Base-by-base conservation (phyloP, 2,329 filamentous ascomycete species). In the Ceratocystis diversiconidia region DNA sequence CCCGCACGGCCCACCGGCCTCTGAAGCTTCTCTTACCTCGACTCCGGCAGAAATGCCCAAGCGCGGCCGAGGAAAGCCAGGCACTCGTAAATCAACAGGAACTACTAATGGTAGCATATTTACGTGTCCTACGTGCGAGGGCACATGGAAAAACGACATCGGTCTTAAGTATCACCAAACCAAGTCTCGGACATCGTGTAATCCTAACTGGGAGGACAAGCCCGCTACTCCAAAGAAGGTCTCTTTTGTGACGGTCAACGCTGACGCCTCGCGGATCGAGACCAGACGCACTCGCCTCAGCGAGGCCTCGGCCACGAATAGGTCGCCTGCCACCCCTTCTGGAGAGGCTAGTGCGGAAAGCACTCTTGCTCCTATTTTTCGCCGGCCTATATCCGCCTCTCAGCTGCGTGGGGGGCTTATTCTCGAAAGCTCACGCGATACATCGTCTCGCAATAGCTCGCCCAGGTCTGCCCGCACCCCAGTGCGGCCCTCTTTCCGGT, bases 151-250 rank as follows among this genome's bases (percentile, higher is more conserved):
- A 71, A 85, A 85, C 63, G 75, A 80, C 43, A 74, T 82, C 59
- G 82, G 82, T 0, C 73, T 85, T 17, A 81, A 83, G 62, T 85
- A 85, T 70, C 82, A 85, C 68, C 72, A 80, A 15, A 79, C 78
- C 43, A 84, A 83, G 69, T 80, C 82, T 0, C 75, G 75, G 67
- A 79, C 79, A 2, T 25, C 76, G 15, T 85, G 82, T 70, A 85
- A 85, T 69, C 78, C 81, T 1, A 71, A 72, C 65, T 80, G 64
- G 61, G 66, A 66, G n/a, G 66, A 61, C 50, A 67, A 64, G 61
- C 66, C 64, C 8, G 52, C 52, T 3, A 64, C 61, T 4, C 64
- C 66, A 7, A 64, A 63, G 22, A 67, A 67, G 36, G 60, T 67
- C 2, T 30, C 43, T 2, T 65, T 63, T 52, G 19, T 36, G 4